These are phyloP conservation scores for Kingdonia uniflora DNA, from an alignment of 164 flowering plant species.

Conservation along the genomic window DNA sequence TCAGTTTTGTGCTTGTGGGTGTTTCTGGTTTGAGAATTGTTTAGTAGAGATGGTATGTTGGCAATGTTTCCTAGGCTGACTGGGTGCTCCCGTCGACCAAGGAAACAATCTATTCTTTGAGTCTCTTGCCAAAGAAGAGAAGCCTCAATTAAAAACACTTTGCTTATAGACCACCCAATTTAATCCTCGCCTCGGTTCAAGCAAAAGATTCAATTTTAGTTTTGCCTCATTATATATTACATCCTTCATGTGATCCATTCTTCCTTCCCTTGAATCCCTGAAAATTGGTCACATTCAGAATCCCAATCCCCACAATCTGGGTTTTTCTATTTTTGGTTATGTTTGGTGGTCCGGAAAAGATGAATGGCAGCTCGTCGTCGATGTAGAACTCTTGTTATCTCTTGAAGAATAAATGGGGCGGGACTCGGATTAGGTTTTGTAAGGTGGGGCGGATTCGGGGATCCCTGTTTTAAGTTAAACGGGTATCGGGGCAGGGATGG, in stretches of 20 bases:
- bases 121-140: constrained; percentile 30
- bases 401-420: constrained; percentile 17
- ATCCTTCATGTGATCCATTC: constrained; percentile 22
- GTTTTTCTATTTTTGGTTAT: constrained; percentile 9
- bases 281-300: constrained; percentile 24
- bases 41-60: too few species aligned
- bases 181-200: constrained; percentile 28
- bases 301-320: constrained; percentile 25
- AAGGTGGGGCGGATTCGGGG: too few species aligned
- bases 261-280: constrained; percentile 24
- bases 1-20: constrained; percentile 56
- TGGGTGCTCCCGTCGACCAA: constrained; percentile 56
- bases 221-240: constrained; percentile 15
- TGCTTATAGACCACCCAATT: too few species aligned
- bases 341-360: constrained; percentile 3
- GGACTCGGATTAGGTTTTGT: too few species aligned
- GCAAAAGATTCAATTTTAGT: constrained; percentile 41
- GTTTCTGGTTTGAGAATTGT: constrained; percentile 32
- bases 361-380: not conserved
- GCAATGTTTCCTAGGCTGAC: constrained; percentile 71
- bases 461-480: too few species aligned
- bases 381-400: constrained; percentile 7
- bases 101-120: constrained; percentile 49
- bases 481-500: too few species aligned
- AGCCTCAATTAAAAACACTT: constrained; percentile 26